Percentiles rank a stretch among this genome's conserved stretches.
These are phyloP conservation scores for Cryptococcus sp. DNA, from an alignment of 1,284 basidiomycete genomes.

Conservation along the genomic window DNA sequence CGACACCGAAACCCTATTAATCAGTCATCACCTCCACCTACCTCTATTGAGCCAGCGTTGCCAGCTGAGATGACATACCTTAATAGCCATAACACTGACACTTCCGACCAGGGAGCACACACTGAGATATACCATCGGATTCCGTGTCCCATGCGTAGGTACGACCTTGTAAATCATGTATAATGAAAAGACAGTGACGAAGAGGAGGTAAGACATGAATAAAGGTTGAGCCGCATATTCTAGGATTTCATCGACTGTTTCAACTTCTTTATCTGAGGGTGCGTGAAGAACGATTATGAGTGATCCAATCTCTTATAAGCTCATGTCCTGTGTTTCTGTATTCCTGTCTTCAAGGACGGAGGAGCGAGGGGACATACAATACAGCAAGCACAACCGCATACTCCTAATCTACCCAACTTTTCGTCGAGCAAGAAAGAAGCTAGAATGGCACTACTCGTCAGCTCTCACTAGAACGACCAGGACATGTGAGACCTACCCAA, in stretches of 20 bases:
- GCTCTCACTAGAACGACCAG: neutral
- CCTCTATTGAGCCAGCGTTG: neutral
- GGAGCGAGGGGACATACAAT: conserved; percentile 53
- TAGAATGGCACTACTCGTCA: conserved; percentile 66
- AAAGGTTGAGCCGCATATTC: conserved; percentile 81
- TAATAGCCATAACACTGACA: conserved; percentile 75
- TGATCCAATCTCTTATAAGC: conserved; percentile 60
- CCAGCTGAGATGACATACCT: conserved; percentile 19
- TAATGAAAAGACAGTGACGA: conserved; percentile 73
- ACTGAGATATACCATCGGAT: conserved; percentile 88
- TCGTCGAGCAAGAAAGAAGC: conserved; percentile 91
- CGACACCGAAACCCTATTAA: conserved; percentile 77
- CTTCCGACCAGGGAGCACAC: conserved; percentile 97
- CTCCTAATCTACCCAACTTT: conserved; percentile 87
- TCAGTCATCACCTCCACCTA: neutral
- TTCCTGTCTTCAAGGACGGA: neutral
- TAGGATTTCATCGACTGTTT: conserved; percentile 87
- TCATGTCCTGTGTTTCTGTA: neutral
- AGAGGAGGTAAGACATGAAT: conserved; percentile 83
- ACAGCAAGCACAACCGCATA: conserved; percentile 88
- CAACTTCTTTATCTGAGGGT: conserved; percentile 88
- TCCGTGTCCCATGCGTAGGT: conserved; percentile 81
- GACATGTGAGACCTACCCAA: conserved; percentile 61
- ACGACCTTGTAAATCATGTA: conserved; percentile 84
- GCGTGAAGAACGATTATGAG: conserved; percentile 95